Conservation (phyloP, 805 yeast genomes). For the Cyberlindnera maclurae region DNA sequence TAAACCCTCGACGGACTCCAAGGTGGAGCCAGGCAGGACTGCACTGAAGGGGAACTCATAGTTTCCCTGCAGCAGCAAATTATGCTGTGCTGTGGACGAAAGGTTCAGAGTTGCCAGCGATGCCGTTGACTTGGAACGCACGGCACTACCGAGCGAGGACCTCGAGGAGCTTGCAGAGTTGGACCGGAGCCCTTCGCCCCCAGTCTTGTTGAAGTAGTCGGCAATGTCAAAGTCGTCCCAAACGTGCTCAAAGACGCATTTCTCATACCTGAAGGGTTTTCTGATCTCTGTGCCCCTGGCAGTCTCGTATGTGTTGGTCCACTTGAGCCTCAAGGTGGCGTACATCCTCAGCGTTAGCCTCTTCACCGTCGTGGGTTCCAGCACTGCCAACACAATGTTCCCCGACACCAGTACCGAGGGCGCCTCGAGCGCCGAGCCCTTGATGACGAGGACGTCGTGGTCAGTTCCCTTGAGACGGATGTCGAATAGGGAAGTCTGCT, state of each 20-base stretch:
- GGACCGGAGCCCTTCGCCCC: slow-evolving; percentile 14
- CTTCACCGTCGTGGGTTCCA: slow-evolving; percentile 68
- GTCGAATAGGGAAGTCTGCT: slow-evolving; percentile 37
- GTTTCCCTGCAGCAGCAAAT: slow-evolving; percentile 60
- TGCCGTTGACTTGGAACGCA: slow-evolving; percentile 28
- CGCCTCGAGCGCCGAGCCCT: slow-evolving; percentile 75
- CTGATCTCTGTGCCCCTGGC: slow-evolving; percentile 36
- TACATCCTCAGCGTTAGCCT: slow-evolving; percentile 56
- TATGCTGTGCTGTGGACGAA: slow-evolving; percentile 20
- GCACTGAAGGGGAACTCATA: slow-evolving; percentile 88
- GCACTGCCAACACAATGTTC: slow-evolving; percentile 63
- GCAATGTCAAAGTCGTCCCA: slow-evolving; percentile 68
- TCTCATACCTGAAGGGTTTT: slow-evolving; percentile 48
- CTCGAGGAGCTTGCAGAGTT: slow-evolving; percentile 22
- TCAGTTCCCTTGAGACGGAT: slow-evolving; percentile 59
- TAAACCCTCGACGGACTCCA: slow-evolving; percentile 87
- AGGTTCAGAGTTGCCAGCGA: slow-evolving; percentile 27
- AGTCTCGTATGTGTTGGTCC: slow-evolving; percentile 48
- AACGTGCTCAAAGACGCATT: slow-evolving; percentile 61
- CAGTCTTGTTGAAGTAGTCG: slow-evolving; percentile 28
- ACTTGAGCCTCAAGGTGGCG: slow-evolving; percentile 59
- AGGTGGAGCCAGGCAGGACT: slow-evolving; percentile 73
- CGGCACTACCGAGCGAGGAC: slow-evolving; percentile 19
- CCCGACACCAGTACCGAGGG: slow-evolving; percentile 73
- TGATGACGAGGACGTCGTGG: slow-evolving; percentile 71